These are phyloP conservation scores for Parietaria judaica DNA, from an alignment of 306 rosid genomes.

Conservation along the genomic window DNA sequence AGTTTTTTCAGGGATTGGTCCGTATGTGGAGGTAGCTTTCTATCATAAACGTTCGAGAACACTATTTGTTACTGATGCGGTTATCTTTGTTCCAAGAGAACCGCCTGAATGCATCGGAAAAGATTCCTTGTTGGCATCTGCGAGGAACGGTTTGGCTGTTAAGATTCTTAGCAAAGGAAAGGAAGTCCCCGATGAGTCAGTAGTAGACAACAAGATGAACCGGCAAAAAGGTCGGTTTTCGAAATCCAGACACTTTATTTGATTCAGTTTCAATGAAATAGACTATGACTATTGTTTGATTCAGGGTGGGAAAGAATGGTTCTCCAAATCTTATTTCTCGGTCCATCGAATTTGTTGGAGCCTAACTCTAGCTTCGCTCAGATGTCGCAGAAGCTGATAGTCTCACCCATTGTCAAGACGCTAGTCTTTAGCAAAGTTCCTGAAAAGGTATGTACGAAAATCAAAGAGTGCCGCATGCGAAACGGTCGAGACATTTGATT, in stretches of 20 bases:
- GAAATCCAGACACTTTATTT: neutral
- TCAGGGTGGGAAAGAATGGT: conserved; percentile 99
- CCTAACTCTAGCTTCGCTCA: conserved; percentile 79
- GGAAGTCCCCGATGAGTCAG: conserved; percentile 71
- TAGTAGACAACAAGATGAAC: conserved; percentile 60
- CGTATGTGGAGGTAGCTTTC: conserved; percentile 94
- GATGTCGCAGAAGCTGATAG: conserved; percentile 93
- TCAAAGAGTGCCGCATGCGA: neutral
- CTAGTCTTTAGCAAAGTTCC: conserved; percentile 92
- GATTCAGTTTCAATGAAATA: neutral
- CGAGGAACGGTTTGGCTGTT: conserved; percentile 87
- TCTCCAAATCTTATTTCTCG: conserved; percentile 91
- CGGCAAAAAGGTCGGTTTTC: conserved; percentile 62
- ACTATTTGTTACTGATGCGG: conserved; percentile 83
- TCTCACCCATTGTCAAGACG: conserved; percentile 93
- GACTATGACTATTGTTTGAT: conserved; percentile 16
- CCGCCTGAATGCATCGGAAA: conserved; percentile 86
- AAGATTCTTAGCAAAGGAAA: conserved; percentile 84
- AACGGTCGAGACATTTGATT: neutral
- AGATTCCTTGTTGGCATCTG: conserved; percentile 84
- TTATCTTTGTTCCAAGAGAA: conserved; percentile 81
- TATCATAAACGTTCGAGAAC: conserved; percentile 84
- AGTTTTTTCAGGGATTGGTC: conserved; percentile 71
- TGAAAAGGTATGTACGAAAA: conserved; percentile 51
- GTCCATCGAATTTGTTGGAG: conserved; percentile 89